phyloP scores from a whole-genome alignment of 768 basidiomycete genomes.

The Tylopilus sp. region DNA sequence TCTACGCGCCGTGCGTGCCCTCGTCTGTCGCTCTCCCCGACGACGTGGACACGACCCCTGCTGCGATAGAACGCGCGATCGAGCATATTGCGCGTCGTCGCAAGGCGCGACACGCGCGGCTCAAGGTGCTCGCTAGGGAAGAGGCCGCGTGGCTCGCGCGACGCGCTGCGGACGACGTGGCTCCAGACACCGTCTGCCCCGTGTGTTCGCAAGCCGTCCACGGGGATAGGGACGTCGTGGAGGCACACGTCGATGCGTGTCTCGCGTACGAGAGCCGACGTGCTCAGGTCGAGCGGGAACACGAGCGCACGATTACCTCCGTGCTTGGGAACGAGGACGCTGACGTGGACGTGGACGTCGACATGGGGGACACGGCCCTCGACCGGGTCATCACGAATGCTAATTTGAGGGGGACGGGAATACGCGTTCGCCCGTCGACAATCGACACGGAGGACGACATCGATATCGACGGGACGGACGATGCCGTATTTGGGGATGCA shows the following conservation, averaged over 20 bases:
- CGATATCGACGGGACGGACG: constrained; percentile 77
- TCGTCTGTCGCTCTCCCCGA: no score
- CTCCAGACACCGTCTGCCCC: constrained; percentile 57
- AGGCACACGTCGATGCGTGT: constrained; percentile 82
- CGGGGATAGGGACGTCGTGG: constrained; percentile 70
- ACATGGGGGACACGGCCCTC: constrained; percentile 40
- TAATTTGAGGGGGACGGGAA: constrained; percentile 58
- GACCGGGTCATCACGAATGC: constrained; percentile 35
- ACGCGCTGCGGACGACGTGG: constrained; percentile 26
- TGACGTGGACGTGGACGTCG: constrained; percentile 33
- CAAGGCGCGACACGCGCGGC: constrained; percentile 61
- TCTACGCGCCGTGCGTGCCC: no score
- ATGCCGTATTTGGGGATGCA: constrained; percentile 57
- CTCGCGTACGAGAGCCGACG: constrained; percentile 52
- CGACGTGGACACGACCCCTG: no score
- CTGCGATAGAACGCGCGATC: constrained; percentile 51
- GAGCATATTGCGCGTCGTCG: constrained; percentile 64
- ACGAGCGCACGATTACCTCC: constrained; percentile 24
- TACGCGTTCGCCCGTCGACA: constrained; percentile 54
- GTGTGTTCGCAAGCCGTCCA: constrained; percentile 56
- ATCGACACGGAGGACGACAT: constrained; percentile 76
- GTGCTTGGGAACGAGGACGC: constrained; percentile 30
- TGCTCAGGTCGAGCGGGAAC: constrained; percentile 33
- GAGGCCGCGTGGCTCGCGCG: constrained; percentile 38
- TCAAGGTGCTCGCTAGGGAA: constrained; percentile 66